phyloP scores from a whole-genome alignment of 805 yeast genomes.

The Kodamaea lidongshanica region DNA sequence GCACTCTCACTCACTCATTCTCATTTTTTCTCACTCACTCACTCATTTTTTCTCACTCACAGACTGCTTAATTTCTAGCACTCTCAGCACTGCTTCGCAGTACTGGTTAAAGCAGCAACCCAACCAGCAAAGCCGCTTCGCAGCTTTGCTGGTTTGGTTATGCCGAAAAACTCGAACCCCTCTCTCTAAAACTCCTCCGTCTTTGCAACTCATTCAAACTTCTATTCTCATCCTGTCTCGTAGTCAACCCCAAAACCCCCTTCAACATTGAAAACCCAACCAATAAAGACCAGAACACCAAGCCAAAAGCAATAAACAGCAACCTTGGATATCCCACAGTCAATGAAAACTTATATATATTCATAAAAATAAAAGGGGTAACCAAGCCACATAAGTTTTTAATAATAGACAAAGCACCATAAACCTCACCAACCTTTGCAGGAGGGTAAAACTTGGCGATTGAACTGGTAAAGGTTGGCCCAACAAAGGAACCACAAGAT shows the following conservation, averaged over 20 bases:
- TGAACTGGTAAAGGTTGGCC: conserved; percentile 56
- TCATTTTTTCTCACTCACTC: too few species aligned
- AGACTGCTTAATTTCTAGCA: too few species aligned
- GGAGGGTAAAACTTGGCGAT: conserved; percentile 57
- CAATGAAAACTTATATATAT: conserved; percentile 37
- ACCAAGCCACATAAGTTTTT: conserved; percentile 45
- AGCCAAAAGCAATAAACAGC: conserved; percentile 19
- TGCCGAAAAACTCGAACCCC: too few species aligned
- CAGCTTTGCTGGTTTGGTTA: too few species aligned
- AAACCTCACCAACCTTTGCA: conserved; percentile 59
- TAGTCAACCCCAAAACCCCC: conserved; percentile 13
- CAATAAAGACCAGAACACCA: conserved; percentile 9
- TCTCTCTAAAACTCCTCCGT: conserved; percentile 14
- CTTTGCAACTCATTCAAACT: conserved; percentile 13
- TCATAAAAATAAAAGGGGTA: conserved; percentile 44
- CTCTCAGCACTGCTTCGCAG: too few species aligned
- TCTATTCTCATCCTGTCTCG: conserved; percentile 1
- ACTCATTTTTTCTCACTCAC: too few species aligned
- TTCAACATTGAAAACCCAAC: conserved; percentile 14
- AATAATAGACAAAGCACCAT: conserved; percentile 62
- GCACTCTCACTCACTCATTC: too few species aligned
- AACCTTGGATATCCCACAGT: conserved; percentile 24
- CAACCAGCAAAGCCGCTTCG: too few species aligned
- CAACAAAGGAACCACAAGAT: conserved; percentile 43
- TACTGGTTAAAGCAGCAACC: too few species aligned